Evolutionary conservation across 2,329 filamentous ascomycete genomes (phyloP).

Genomic region (Cordyceps pruinosa): DNA sequence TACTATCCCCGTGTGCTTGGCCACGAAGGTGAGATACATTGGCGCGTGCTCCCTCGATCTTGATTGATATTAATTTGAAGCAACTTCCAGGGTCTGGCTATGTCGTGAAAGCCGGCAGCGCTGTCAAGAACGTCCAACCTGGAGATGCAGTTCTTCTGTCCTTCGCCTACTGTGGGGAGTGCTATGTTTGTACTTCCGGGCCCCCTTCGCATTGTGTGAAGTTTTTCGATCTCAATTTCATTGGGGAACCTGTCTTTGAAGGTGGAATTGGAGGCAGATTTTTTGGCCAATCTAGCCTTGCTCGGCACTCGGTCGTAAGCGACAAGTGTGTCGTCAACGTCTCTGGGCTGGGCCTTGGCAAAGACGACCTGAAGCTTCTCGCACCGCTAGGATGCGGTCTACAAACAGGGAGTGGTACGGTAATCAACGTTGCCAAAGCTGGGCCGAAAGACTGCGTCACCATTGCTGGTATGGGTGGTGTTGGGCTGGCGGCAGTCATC

Average conservation of each 20-base stretch:
- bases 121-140: conserved; percentile 39
- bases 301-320: conserved; percentile 25
- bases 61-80: background rate
- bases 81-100: conserved; percentile 34
- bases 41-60: background rate
- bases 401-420: conserved; percentile 30
- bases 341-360: conserved; percentile 13
- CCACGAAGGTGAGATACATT: conserved; percentile 40
- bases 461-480: conserved; percentile 28
- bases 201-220: conserved; percentile 40
- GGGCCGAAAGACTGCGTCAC: conserved; percentile 22
- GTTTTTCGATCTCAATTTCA: conserved; percentile 45
- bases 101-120: conserved; percentile 35
- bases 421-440: conserved; percentile 25
- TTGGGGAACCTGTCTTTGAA: conserved; percentile 18
- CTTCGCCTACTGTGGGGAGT: conserved; percentile 31
- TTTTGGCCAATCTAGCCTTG: conserved; percentile 30
- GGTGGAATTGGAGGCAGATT: conserved; percentile 20
- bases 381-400: conserved; percentile 31
- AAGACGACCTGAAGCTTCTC: conserved; percentile 24
- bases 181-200: conserved; percentile 39
- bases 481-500: conserved; percentile 30
- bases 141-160: conserved; percentile 49
- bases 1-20: conserved; percentile 34
- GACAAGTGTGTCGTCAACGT: conserved; percentile 25